phyloP scores from a whole-genome alignment of 2,329 filamentous ascomycete genomes.

The Fusarium sp. region DNA sequence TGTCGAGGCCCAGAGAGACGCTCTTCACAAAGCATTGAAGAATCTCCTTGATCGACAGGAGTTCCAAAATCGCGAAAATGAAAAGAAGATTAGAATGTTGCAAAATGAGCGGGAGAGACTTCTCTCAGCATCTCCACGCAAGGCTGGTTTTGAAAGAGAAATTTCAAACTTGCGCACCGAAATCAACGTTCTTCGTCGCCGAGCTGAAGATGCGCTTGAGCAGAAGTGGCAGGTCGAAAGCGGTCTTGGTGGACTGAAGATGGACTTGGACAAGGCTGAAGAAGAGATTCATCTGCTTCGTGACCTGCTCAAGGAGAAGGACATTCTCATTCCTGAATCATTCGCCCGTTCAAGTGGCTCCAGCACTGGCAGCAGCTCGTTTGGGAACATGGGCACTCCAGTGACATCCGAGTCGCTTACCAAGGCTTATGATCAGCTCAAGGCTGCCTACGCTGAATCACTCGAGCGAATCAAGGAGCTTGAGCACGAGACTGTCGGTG shows the following conservation, averaged over 20 bases:
- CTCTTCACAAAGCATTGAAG: constrained; percentile 87
- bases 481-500: constrained; percentile 64
- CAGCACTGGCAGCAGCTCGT: constrained; percentile 45
- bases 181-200: constrained; percentile 83
- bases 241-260: constrained; percentile 87
- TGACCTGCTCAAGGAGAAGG: constrained; percentile 82
- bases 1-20: constrained; percentile 92
- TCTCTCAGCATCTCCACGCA: constrained; percentile 75
- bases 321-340: constrained; percentile 79
- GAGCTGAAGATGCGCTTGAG: constrained; percentile 93
- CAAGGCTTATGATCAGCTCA: constrained; percentile 80
- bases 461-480: constrained; percentile 75
- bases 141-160: constrained; percentile 86
- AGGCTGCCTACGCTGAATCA: constrained; percentile 76
- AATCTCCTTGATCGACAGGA: constrained; percentile 88
- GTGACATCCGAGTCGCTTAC: constrained; percentile 79
- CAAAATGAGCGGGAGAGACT: constrained; percentile 84
- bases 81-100: constrained; percentile 82
- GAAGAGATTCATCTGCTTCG: constrained; percentile 91
- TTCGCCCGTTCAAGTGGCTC: constrained; percentile 61
- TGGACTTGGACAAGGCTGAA: constrained; percentile 95
- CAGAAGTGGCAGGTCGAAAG: constrained; percentile 98
- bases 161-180: constrained; percentile 84
- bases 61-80: constrained; percentile 83
- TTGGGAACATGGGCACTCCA: constrained; percentile 55